Evolutionary conservation across 495 filamentous ascomycete species (phyloP).

Genomic region (Thozetella sp.): DNA sequence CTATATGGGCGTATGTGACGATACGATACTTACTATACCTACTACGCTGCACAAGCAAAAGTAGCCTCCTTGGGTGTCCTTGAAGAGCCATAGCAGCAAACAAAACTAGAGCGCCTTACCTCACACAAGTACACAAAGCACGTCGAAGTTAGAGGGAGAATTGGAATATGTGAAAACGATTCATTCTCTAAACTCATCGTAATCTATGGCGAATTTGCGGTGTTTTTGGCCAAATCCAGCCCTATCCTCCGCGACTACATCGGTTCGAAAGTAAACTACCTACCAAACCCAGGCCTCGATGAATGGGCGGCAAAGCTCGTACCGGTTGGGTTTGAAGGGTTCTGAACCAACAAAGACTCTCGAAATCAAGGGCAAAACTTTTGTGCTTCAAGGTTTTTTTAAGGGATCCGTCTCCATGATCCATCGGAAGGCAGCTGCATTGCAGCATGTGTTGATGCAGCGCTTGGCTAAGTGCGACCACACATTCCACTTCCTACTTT

Average conservation of each 20-base stretch:
- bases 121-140: no score
- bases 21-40: no score
- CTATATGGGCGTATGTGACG: no score
- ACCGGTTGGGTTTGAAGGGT: no score
- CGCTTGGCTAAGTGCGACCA: no score
- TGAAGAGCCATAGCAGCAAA: not conserved
- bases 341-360: not conserved
- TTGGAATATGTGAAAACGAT: constrained; percentile 1
- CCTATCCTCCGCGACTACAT: not conserved
- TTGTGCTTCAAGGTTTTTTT: not conserved
- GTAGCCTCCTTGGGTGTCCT: no score
- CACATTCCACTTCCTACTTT: no score
- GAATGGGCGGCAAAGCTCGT: not conserved
- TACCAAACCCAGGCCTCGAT: no score
- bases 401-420: no score
- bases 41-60: no score
- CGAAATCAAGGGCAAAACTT: constrained; percentile 2
- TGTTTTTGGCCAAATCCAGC: not conserved
- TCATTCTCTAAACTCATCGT: constrained; percentile 11
- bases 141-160: not conserved
- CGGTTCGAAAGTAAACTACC: not conserved
- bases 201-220: constrained; percentile 9
- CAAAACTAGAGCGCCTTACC: not conserved
- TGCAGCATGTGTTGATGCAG: not conserved
- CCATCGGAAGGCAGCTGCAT: no score